Conservation (phyloP, 1,284 basidiomycete species). For the Papiliotrema fonsecae region DNA sequence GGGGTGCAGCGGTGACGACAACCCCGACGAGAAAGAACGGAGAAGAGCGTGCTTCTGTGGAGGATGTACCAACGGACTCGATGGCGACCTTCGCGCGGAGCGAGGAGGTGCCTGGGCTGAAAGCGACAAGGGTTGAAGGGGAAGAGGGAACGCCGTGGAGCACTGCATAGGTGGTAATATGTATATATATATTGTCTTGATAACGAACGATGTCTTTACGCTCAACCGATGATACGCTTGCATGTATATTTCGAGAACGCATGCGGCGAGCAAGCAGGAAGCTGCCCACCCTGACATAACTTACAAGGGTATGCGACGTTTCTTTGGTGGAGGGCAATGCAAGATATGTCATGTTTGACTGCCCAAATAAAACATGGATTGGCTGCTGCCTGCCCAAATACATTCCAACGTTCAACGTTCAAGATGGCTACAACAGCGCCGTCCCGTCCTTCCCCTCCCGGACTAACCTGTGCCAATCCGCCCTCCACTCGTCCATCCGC, state of each 20-base stretch:
- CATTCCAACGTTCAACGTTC: too few relatives aligned
- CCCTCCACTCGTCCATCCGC: conserved; percentile 55
- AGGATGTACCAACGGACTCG: not conserved
- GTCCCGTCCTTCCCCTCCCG: conserved; percentile 25
- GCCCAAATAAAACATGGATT: too few relatives aligned
- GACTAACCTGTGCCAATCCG: conserved; percentile 35
- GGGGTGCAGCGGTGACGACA: not conserved
- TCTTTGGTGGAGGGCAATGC: too few relatives aligned
- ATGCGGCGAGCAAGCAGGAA: too few relatives aligned
- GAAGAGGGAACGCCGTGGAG: not conserved
- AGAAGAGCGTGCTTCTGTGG: not conserved
- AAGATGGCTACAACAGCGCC: conserved; percentile 33
- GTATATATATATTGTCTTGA: too few relatives aligned
- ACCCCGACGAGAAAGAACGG: not conserved
- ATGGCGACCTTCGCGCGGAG: not conserved
- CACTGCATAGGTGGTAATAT: not conserved
- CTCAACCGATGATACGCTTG: too few relatives aligned
- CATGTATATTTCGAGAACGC: too few relatives aligned
- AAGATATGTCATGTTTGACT: too few relatives aligned
- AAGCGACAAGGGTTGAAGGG: not conserved
- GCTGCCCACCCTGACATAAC: too few relatives aligned
- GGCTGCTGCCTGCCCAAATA: too few relatives aligned
- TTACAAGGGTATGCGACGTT: too few relatives aligned
- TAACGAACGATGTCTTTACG: too few relatives aligned
- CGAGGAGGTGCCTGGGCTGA: not conserved